Base-by-base conservation (phyloP, 805 yeast species). In the Candida yuanshanica region DNA sequence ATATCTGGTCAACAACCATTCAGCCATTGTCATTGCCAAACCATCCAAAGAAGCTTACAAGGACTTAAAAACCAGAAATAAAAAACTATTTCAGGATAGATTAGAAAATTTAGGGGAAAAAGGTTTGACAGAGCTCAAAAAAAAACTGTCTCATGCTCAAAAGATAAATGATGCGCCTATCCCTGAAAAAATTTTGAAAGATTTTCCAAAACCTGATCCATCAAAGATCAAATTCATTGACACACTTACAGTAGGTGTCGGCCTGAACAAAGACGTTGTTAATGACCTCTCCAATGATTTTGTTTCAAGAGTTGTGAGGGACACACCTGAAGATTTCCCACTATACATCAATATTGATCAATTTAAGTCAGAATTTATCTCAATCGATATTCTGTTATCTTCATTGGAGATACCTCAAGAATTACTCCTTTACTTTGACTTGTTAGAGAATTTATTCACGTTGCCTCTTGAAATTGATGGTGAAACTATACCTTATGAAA, bases 301-400 rank as follows among this genome's bases (percentile, higher is more conserved):
- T 16, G 58, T 62, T 2, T 33, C 51, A 20, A 46, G 49, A 32
- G 37, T 67, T 13, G 11, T 63, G 7, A 31, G 45, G 2, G 48
- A 56, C 10, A 59, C 60, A 47, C 79, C 82, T 22, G 39, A 50
- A 1, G 66, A 72, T 38, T 70, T 83, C 46, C 88, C 90, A 5
- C 60, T 90, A 29, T 80, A 78, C 46, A 58, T 90, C 38, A 93
- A 88, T 56, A 72, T 84, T 51, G 97, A 93, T 60, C 77, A 82
- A 48, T 82, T 77, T 55, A 74, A 80, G 41, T 85, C 96, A 1
- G 81, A 84, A 53, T 93, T 91, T 57, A 76, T 86, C 26, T 77
- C 83, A 12, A 69, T 89, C 17, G 76, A 79, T 43, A 57, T 87
- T 29, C 59, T 81, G 27, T 59, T 85, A 55, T 75, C 81, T 9